These are phyloP conservation scores for Alternaria atra DNA, from an alignment of 2,329 filamentous ascomycete species.

Conservation along the genomic window DNA sequence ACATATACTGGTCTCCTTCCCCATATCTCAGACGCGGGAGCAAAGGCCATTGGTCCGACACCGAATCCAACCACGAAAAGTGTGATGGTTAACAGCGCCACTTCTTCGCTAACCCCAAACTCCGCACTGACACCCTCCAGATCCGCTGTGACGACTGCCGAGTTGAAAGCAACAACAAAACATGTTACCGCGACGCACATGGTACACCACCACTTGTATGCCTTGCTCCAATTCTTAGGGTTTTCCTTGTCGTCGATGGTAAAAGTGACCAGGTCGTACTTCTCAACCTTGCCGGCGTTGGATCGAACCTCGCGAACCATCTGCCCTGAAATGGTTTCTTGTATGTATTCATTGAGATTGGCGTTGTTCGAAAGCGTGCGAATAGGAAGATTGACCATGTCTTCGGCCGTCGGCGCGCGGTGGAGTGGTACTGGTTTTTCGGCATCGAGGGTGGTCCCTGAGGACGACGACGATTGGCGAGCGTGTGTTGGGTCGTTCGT, in stretches of 20 bases:
- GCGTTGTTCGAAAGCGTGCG: conserved; percentile 68
- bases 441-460: conserved; percentile 23
- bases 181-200: conserved; percentile 76
- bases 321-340: conserved; percentile 68
- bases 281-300: conserved; percentile 60
- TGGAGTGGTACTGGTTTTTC: conserved; percentile 20
- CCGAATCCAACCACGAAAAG: conserved; percentile 86
- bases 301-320: conserved; percentile 67
- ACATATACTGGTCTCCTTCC: conserved; percentile 77
- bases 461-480: conserved; percentile 24
- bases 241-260: conserved; percentile 76
- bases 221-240: conserved; percentile 85
- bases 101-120: conserved; percentile 76
- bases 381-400: conserved; percentile 69
- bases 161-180: conserved; percentile 61
- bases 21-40: conserved; percentile 78
- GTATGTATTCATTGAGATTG: conserved; percentile 70
- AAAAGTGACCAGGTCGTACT: conserved; percentile 75
- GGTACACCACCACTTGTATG: conserved; percentile 79
- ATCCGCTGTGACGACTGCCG: conserved; percentile 80
- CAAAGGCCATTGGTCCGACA: conserved; percentile 81
- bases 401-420: conserved; percentile 44
- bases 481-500: conserved; percentile 5
- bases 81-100: conserved; percentile 75
- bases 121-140: conserved; percentile 69